A percentile compares a stretch with the other conserved stretches of the same genome.
phyloP scores from a whole-genome alignment of 257 asterid species.

The Fraxinus excelsior region DNA sequence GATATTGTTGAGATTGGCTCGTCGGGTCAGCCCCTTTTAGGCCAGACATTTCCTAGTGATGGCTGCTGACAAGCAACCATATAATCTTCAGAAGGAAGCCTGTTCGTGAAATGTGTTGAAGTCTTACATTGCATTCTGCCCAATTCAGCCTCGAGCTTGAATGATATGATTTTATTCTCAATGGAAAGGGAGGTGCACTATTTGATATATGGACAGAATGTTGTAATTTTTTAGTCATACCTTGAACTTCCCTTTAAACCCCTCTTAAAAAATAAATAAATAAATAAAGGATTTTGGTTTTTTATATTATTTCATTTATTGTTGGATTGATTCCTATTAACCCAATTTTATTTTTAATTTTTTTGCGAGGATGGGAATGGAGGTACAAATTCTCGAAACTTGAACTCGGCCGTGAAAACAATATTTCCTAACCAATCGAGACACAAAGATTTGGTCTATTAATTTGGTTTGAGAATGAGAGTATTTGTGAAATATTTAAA shows the following conservation, averaged over 20 bases:
- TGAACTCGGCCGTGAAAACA: no score
- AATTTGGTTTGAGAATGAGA: no score
- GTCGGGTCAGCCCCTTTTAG: conserved; percentile 78
- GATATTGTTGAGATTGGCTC: conserved; percentile 65
- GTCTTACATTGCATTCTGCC: background rate
- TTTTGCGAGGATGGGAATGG: no score
- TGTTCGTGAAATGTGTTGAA: background rate
- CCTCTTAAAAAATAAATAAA: no score
- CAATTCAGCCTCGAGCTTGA: conserved; percentile 10
- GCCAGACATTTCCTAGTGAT: background rate
- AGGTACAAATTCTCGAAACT: no score
- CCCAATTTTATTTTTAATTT: no score
- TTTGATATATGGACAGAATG: background rate
- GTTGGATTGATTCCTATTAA: no score
- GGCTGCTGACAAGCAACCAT: conserved; percentile 13
- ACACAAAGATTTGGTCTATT: no score
- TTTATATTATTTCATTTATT: no score
- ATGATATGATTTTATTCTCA: conserved; percentile 6
- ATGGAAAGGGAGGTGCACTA: background rate
- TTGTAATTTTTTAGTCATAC: background rate
- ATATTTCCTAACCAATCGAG: no score
- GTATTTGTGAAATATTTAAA: no score
- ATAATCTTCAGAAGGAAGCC: background rate
- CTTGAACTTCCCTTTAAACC: background rate
- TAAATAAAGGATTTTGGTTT: no score